These are phyloP conservation scores for Leptodontidium sp. DNA, from an alignment of 2,329 filamentous ascomycete genomes.

Conservation along the genomic window DNA sequence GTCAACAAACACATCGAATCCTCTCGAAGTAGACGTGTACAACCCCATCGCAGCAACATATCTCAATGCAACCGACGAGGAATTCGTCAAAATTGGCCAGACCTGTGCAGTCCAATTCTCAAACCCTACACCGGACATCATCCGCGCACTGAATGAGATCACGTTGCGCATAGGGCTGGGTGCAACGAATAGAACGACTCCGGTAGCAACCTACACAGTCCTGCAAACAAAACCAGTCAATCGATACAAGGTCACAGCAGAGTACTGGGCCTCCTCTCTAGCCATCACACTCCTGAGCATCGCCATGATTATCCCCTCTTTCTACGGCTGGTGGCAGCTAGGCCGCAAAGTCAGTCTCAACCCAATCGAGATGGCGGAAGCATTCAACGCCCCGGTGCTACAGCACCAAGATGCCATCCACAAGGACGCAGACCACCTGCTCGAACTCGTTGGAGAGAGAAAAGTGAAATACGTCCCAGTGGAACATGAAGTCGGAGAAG, in stretches of 20 bases:
- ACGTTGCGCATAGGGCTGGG: no score
- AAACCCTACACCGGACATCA: background rate
- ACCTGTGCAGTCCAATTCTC: background rate
- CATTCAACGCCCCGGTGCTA: background rate
- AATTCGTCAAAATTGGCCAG: background rate
- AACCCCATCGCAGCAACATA: slow-evolving; percentile 6
- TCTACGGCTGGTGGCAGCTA: no score
- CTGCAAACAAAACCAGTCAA: no score
- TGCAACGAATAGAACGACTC: no score
- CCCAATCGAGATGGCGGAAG: background rate
- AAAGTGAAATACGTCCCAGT: background rate
- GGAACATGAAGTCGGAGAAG: background rate
- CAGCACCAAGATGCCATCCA: background rate
- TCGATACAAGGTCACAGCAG: no score
- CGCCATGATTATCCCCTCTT: no score
- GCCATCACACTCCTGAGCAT: no score
- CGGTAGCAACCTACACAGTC: no score
- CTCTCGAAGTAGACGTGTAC: background rate
- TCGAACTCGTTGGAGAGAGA: background rate
- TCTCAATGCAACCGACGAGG: background rate
- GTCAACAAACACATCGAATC: background rate
- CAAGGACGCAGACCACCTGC: background rate
- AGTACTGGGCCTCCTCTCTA: no score
- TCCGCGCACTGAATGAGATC: background rate
- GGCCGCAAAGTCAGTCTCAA: no score